Base-by-base conservation (phyloP, 768 basidiomycete genomes). In the Termitomyces sp. region DNA sequence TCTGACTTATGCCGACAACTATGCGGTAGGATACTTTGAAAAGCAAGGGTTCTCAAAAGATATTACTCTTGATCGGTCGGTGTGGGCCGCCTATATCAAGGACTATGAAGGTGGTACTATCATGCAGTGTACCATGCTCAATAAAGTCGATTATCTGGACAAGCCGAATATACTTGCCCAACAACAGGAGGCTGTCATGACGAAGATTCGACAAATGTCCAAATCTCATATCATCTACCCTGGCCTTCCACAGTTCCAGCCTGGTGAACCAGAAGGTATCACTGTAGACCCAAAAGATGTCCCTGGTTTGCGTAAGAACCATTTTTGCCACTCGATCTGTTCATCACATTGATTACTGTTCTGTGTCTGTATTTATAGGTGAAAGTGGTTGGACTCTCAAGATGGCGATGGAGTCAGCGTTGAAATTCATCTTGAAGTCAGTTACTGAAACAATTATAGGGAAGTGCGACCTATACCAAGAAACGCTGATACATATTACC, bases 71-170 rank as follows among this genome's bases (percentile, higher is more conserved):
- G 88, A 88, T 59, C 83, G 95, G 45, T 85, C 90, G 2, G 79
- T 88, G 8, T 99, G 97, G 97, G 95, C 96, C 0, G 97, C 95
- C 12, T 98, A 99, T 71, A 98, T 99, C 84, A 99, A 98, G 71
- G 97, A 99, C 70, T 99, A 99, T 72, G 97, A 99, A 71, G 96
- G 96, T 41, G 95, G 93, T 18, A 99, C 96, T 46, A 94, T 98
- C 75, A 98, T 99, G 95, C 92, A 95, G 71, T 99, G 97, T 68
- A 88, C 88, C 6, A 88, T 99, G 91, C 72, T 99, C n/a, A 85
- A 82, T 52, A 92, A 91, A 68, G 85, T 98, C 60, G 85, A 94
- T 68, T 99, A 98, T 67, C 79, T 95, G 59, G 79, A 89, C 63
- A 93, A 92, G 59, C 78, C 82, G 31, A 84, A 84, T 55, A 85